Conservation (phyloP, 2,329 filamentous ascomycete genomes). For the Dactylonectria estremocensis region DNA sequence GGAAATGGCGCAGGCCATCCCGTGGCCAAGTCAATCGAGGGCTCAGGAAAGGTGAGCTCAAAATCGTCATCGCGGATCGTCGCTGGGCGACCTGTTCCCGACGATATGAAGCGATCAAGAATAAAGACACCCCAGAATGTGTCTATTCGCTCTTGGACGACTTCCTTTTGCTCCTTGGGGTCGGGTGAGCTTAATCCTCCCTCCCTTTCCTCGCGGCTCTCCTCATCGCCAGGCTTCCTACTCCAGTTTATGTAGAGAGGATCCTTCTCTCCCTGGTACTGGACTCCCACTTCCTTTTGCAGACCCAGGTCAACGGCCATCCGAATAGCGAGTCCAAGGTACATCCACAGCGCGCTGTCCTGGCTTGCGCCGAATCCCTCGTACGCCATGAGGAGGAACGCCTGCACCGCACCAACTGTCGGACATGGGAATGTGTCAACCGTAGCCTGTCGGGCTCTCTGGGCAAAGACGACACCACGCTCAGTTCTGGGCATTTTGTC, state of each 20-base stretch:
- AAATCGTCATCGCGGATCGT: conserved; percentile 89
- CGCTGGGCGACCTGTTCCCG: conserved; percentile 86
- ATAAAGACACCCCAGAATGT: conserved; percentile 95
- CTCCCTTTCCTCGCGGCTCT: conserved; percentile 59
- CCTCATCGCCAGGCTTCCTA: conserved; percentile 52
- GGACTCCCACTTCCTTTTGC: conserved; percentile 84
- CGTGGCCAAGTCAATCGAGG: conserved; percentile 66
- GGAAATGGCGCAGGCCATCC: conserved; percentile 86
- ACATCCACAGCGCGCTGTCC: conserved; percentile 95
- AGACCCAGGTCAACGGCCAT: conserved; percentile 86
- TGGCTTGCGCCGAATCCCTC: conserved; percentile 91
- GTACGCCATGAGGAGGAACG: conserved; percentile 87
- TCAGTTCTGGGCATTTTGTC: conserved; percentile 72
- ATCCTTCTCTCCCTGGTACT: conserved; percentile 69
- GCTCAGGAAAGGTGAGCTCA: conserved; percentile 78
- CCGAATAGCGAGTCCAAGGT: conserved; percentile 87
- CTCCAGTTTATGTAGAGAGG: conserved; percentile 64
- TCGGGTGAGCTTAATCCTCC: conserved; percentile 60
- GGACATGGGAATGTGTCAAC: conserved; percentile 88
- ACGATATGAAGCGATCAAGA: conserved; percentile 88
- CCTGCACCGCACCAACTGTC: conserved; percentile 86
- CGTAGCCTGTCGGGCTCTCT: conserved; percentile 85
- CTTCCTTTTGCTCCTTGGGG: conserved; percentile 71
- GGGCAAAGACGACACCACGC: conserved; percentile 83
- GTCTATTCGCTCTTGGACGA: conserved; percentile 87